Percentiles rank a stretch among this genome's conserved stretches.
Conservation (phyloP, 2,329 filamentous ascomycete species). For the Diatrype stigma region DNA sequence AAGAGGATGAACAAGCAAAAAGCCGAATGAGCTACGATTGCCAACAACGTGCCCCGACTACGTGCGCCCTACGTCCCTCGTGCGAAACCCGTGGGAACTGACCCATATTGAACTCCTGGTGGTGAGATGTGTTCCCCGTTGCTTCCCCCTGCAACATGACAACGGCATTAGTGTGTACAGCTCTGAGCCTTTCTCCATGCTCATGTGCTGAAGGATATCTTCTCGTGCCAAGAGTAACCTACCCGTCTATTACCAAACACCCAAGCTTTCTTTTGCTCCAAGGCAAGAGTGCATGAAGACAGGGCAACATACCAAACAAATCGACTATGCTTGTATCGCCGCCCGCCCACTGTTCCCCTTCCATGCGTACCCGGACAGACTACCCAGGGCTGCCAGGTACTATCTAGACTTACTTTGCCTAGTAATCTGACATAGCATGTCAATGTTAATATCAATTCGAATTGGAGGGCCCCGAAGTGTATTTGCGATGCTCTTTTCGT, state of each 20-base stretch:
- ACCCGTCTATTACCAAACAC: slow-evolving; percentile 64
- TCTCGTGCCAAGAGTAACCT: slow-evolving; percentile 45
- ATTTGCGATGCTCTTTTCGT: no score
- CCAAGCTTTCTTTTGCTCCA: slow-evolving; percentile 35
- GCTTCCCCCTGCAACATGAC: neutral
- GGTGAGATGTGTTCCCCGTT: neutral
- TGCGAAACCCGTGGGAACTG: neutral
- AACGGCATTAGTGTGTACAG: slow-evolving; percentile 50
- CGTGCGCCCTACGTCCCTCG: neutral
- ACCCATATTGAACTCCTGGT: neutral
- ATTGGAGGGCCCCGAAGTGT: no score
- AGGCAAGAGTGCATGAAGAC: slow-evolving; percentile 58
- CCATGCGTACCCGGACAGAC: no score
- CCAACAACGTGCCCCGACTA: slow-evolving; percentile 6
- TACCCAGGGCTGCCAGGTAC: no score
- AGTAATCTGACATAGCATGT: no score
- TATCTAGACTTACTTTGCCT: no score
- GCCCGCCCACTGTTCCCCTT: no score
- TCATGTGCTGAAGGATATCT: slow-evolving; percentile 43
- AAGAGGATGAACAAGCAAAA: slow-evolving; percentile 21
- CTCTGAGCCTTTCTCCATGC: slow-evolving; percentile 37
- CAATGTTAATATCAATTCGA: no score
- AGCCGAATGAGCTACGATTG: slow-evolving; percentile 26
- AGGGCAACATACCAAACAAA: slow-evolving; percentile 45
- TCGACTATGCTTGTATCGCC: neutral